phyloP scores from a whole-genome alignment of 441 rosid species.

The Gossypium davidsonii region DNA sequence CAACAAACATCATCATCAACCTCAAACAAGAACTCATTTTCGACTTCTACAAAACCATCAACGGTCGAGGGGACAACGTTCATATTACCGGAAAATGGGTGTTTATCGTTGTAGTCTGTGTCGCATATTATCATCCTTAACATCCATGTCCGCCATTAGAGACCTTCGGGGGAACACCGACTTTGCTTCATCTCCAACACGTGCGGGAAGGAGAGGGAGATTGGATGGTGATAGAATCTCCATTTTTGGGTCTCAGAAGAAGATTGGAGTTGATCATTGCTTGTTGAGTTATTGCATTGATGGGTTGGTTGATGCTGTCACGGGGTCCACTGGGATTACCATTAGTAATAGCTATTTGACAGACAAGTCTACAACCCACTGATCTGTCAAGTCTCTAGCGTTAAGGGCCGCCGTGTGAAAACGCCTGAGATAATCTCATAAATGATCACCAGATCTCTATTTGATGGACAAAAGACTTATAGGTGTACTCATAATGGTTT shows the following conservation, averaged over 20 bases:
- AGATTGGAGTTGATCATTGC: slow-evolving; percentile 86
- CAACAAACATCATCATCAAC: slow-evolving; percentile 53
- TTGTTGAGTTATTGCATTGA: slow-evolving; percentile 57
- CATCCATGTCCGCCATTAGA: slow-evolving; percentile 64
- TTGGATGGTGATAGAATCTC: slow-evolving; percentile 94
- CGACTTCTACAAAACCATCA: slow-evolving; percentile 75
- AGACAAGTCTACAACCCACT: too few relatives aligned
- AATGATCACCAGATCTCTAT: too few relatives aligned
- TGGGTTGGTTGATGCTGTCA: slow-evolving; percentile 68
- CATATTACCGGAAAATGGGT: slow-evolving; percentile 67
- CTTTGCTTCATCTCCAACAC: slow-evolving; percentile 64
- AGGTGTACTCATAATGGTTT: too few relatives aligned
- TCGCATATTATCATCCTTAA: slow-evolving; percentile 77
- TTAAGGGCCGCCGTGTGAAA: too few relatives aligned
- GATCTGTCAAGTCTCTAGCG: too few relatives aligned
- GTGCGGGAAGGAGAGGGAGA: slow-evolving; percentile 54
- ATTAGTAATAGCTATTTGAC: slow-evolving; percentile 63
- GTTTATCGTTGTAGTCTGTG: slow-evolving; percentile 61
- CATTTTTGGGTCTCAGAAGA: slow-evolving; percentile 53
- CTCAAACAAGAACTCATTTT: slow-evolving; percentile 73
- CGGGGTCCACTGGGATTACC: slow-evolving; percentile 83
- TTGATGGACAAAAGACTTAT: too few relatives aligned
- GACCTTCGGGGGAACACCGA: slow-evolving; percentile 62
- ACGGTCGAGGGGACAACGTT: slow-evolving; percentile 71
- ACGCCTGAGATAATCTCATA: too few relatives aligned